Conservation (phyloP, 441 rosid genomes). For the Populus tomentosa region DNA sequence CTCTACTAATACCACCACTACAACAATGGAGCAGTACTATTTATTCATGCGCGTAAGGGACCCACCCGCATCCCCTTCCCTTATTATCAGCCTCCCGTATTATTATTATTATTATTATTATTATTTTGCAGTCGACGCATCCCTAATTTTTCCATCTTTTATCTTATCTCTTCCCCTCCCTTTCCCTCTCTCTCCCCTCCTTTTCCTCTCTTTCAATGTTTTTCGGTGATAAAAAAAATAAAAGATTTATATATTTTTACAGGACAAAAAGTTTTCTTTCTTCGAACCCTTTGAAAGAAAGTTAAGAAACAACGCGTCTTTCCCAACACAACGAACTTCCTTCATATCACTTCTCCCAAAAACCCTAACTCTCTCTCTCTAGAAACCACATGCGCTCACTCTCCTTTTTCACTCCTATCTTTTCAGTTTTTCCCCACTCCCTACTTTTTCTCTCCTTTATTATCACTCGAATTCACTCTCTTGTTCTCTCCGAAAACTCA, state of each 20-base stretch:
- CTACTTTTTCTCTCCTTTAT: background rate
- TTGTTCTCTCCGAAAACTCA: background rate
- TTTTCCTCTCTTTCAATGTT: too few relatives aligned
- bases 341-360: background rate
- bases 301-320: constrained; percentile 23
- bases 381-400: background rate
- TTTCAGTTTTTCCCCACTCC: background rate
- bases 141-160: background rate
- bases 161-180: constrained; percentile 9
- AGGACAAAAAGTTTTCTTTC: background rate
- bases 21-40: constrained; percentile 3
- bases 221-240: background rate
- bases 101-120: constrained; percentile 12
- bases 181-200: too few relatives aligned
- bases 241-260: background rate
- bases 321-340: constrained; percentile 17
- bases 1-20: background rate
- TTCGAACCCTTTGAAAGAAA: background rate
- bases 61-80: constrained; percentile 15
- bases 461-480: background rate
- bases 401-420: background rate
- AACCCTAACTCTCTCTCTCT: constrained; percentile 33
- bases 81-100: constrained; percentile 22
- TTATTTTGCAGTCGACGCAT: constrained; percentile 17
- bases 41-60: constrained; percentile 31